phyloP scores from a whole-genome alignment of 257 asterid genomes.

The Ophiorrhiza pumila region DNA sequence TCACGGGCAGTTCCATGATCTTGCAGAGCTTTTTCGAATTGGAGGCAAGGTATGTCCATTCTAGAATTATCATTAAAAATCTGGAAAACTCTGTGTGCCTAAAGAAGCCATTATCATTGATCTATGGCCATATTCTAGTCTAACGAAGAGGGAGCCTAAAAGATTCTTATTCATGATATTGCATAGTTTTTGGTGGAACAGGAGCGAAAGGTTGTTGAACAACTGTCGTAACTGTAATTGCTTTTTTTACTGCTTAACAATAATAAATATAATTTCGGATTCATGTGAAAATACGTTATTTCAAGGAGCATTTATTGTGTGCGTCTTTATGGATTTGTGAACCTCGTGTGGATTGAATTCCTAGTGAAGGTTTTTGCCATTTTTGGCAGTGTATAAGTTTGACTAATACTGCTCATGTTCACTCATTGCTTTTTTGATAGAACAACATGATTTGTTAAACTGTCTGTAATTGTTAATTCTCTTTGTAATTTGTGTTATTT shows the following conservation, averaged over 20 bases:
- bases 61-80: not conserved
- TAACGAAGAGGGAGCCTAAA: conserved; percentile 1
- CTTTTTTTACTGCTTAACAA: not conserved
- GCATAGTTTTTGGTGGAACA: not conserved
- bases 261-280: not conserved
- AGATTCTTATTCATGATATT: not conserved
- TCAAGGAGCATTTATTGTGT: not conserved
- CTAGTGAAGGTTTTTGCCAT: not conserved
- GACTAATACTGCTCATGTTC: not conserved
- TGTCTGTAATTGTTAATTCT: not conserved
- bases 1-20: conserved; percentile 86
- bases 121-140: not conserved
- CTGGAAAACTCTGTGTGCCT: not conserved
- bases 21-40: conserved; percentile 79
- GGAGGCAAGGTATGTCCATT: conserved; percentile 63
- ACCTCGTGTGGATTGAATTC: not conserved
- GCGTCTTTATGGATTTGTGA: not conserved
- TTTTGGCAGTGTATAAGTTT: not conserved
- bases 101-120: not conserved
- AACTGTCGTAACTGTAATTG: too few species aligned
- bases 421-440: not conserved
- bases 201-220: not conserved
- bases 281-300: not conserved
- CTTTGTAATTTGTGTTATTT: too few species aligned
- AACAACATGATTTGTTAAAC: not conserved